Base-by-base conservation (phyloP, 768 basidiomycete genomes). In the Psilocybe tampanensis region DNA sequence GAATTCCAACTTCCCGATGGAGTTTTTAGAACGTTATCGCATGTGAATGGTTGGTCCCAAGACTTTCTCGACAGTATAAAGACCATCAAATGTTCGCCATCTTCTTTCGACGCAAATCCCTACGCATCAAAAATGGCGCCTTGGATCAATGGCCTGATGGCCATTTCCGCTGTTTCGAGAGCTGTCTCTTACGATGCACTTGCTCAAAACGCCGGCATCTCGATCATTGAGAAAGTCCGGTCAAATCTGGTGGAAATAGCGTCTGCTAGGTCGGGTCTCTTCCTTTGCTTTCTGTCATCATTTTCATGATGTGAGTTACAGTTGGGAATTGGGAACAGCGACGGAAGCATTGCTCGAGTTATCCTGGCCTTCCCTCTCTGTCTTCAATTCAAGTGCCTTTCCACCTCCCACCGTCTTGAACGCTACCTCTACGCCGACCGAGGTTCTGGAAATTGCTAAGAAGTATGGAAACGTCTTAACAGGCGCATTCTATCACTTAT, bases 251-350 rank as follows among this genome's bases (percentile, higher is more conserved):
- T 73, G 24, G 44, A 69, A 49, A 62, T 61, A 44, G 69, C 70
- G 15, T 63, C 66, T 18, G 66, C 64, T 39, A 75, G 71, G 74
- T 70, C 42, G 2, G 42, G 21, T 18, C 17, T 19, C 5, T 52
- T 34, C 21, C 29, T 17, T 12, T 24, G 19, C 9, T 24, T 17
- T 36, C 41, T 42, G 50, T 22, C 44, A 54, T 34, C 22, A 18
- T 17, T 22, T 18, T 39, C 48, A 24, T 29, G 22, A 17, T 3
- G 4, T 39, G 36, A 39, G 17, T 9, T 15, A 15, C 41, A 86
- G 83, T 60, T 86, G 86, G 86, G 85, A 86, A 61, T 64, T 81
- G 43, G 86, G 86, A 1, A 73, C 77, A 1, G 72, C 73, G 3
- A 47, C 77, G 0, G 70, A 80, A 56, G 74, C 79, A 0, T 66